Base-by-base conservation (phyloP, 345 rosid genomes). In the Nasturtium officinale region DNA sequence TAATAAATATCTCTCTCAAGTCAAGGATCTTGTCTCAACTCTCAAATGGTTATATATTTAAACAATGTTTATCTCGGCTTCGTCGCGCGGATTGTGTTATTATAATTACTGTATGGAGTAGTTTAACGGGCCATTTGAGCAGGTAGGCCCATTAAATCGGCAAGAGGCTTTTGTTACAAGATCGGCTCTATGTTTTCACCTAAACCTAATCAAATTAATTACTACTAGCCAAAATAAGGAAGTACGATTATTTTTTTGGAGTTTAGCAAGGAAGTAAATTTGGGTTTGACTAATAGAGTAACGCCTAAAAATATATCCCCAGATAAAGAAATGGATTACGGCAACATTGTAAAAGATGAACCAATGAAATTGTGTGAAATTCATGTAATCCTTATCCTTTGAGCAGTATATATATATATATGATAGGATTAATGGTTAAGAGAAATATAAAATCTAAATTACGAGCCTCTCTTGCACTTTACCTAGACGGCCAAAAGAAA, bases 401-500 rank as follows among this genome's bases (percentile, higher is more conserved):
- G 17, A 9, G 20, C 6, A 33, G 28, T 26, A 9, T 35, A 20
- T 32, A 46, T 43, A 15, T 6, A 45, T n/a, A n/a, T n/a, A n/a
- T 18, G 29, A 64, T 11, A 38, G 2, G 67, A 58, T 66, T 67
- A 65, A 32, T 26, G 16, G 1, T 2, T 1, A 54, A 38, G 26
- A 58, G 23, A 13, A 23, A 60, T 32, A 28, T 5, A 67, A 50
- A 60, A 66, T 74, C 46, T 59, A 50, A 74, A 58, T 68, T 68
- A 68, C 74, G 57, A 61, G 32, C 47, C 35, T 51, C 67, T 40
- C 65, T 61, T 53, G 55, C 50, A 71, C 56, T 76, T 69, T 56
- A 40, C 67, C 50, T 33, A 73, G 77, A 23, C 45, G 28, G 48
- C 68, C 62, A 69, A 69, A 46, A 45, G 11, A 15, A 76, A 20